Evolutionary conservation across 805 yeast genomes (phyloP).

Genomic region (Ascoidea rubescens): DNA sequence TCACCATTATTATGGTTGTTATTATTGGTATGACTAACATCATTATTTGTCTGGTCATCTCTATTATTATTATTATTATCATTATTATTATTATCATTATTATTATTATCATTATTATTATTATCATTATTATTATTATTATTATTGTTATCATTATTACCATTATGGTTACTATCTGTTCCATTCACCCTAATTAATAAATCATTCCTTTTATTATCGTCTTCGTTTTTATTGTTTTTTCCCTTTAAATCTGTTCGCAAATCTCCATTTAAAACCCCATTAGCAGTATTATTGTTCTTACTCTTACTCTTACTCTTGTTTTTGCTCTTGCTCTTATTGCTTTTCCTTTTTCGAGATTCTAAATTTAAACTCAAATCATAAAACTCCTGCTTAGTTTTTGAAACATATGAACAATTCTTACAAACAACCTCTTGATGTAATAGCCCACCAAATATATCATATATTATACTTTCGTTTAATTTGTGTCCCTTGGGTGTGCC

Average conservation of each 20-base stretch:
- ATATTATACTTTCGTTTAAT: conserved; percentile 65
- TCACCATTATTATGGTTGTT: background rate
- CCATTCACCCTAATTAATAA: no score
- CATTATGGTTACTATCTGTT: no score
- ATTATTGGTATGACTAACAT: background rate
- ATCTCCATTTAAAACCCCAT: no score
- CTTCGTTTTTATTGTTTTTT: no score
- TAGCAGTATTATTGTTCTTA: no score
- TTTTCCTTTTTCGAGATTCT: conserved; percentile 14
- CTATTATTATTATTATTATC: background rate
- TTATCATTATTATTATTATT: no score
- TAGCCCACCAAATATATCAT: conserved; percentile 90
- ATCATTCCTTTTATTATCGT: no score
- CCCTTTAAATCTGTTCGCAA: no score
- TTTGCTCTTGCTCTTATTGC: background rate
- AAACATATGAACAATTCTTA: conserved; percentile 64
- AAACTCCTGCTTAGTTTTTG: conserved; percentile 84
- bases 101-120: no score
- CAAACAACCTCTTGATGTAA: conserved; percentile 79
- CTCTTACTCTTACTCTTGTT: no score
- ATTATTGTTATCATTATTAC: no score
- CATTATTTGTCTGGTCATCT: background rate
- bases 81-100: no score
- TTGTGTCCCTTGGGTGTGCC: conserved; percentile 84
- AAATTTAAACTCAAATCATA: conserved; percentile 83